Evolutionary conservation across 2,329 filamentous ascomycete genomes (phyloP).

Genomic region (Trichoderma semiorbis): DNA sequence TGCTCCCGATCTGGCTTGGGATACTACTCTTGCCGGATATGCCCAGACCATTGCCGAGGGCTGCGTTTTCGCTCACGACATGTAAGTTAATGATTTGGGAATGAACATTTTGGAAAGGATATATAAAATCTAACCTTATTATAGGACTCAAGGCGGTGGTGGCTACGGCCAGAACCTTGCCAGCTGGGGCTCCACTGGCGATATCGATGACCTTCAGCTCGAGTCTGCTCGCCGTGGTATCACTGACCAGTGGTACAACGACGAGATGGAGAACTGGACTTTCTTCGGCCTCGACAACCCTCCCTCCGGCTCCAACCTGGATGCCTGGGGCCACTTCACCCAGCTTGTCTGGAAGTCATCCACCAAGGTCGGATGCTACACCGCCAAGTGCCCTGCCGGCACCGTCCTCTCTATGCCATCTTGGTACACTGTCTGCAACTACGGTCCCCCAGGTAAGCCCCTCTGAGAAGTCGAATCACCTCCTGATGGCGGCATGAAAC

Average conservation of each 20-base stretch:
- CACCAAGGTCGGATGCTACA: conserved; percentile 52
- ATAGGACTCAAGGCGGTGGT: conserved; percentile 55
- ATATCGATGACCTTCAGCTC: conserved; percentile 40
- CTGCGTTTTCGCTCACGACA: conserved; percentile 74
- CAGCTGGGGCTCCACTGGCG: conserved; percentile 47
- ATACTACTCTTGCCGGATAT: conserved; percentile 57
- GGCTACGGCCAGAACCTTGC: conserved; percentile 90
- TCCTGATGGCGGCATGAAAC: not conserved
- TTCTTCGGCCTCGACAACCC: conserved; percentile 56
- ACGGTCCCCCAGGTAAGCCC: conserved; percentile 65
- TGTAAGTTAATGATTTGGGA: conserved; percentile 52
- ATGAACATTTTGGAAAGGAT: not conserved
- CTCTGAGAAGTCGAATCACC: not conserved
- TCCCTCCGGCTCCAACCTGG: conserved; percentile 61
- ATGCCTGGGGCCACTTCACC: conserved; percentile 57
- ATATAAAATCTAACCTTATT: conserved; percentile 30
- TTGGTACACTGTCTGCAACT: conserved; percentile 90
- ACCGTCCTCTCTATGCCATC: conserved; percentile 49
- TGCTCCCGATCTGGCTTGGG: conserved; percentile 62
- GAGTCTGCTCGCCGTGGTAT: conserved; percentile 63
- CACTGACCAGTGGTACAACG: conserved; percentile 86
- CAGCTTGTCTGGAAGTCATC: conserved; percentile 43
- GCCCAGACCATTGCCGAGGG: conserved; percentile 61
- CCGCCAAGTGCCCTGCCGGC: conserved; percentile 61
- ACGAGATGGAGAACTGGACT: conserved; percentile 59